Evolutionary conservation across 2,329 filamentous ascomycete species (phyloP), one percentile per base, ranked within the genome.

Genomic region (Alternaria hordeiaustralica): DNA sequence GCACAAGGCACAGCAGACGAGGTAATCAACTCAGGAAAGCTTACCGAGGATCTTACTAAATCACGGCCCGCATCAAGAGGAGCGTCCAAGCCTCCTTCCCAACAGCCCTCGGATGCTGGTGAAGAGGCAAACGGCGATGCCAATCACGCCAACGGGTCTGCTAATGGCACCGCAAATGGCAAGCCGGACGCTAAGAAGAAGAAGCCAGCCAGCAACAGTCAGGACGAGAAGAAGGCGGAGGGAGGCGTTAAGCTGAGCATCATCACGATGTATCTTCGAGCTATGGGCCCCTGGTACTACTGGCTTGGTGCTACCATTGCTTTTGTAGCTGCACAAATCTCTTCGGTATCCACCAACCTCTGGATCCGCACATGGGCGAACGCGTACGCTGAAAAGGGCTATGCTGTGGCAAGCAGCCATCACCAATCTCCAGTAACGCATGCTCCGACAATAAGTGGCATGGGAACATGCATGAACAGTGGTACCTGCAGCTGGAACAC

Each of bases 211-310:
- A 86, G 88, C 84, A 76, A 74, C 56, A 64, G 69, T 7, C 69
- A 80, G 26, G 77, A 79, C 33, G 96, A 99, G 79, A 86, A 86
- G 45, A 98, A 96, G 81, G 90, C 93, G 8, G 89, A 87, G 49
- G 96, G 96, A 26, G 90, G 94, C 44, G 93, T 99, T 72, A 96
- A 97, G 78, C 90, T 93, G 86, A 86, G 88, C 21, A 94, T 97
- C 55, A 91, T 99, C 73, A 84, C 89, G 64, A 88, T 97, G 76
- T 99, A 99, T 78, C 87, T 99, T 18, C 83, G 82, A 63, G 88
- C 94, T 67, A 99, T 99, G 96, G 96, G 96, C n/a, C 87, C 90
- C 5, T 97, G 94, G 93, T 94, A 93, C 86, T 99, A 97, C 82
- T 99, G 96, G 96, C 79, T 91, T 51, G 82, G 92, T 36, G 92